Base-by-base conservation (phyloP, 768 basidiomycete genomes). In the Macrolepiota dolichaula region DNA sequence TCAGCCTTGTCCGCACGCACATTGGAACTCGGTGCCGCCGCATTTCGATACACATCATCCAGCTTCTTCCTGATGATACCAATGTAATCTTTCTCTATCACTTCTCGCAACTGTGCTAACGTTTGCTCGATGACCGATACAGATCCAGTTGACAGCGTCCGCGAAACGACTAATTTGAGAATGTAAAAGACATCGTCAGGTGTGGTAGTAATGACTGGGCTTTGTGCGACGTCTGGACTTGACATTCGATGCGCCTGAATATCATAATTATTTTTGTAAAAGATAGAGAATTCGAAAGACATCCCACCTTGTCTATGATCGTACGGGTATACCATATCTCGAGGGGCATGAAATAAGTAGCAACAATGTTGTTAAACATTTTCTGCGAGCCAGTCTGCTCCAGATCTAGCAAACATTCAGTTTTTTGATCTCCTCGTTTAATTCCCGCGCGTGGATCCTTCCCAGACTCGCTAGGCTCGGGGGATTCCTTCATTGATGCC, bases 131-230 rank as follows among this genome's bases (percentile, higher is more conserved):
- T 79, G 2, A 81, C 83, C 4, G 71, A 69, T 3, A 85, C 64
- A 2, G 89, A 89, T 0, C 93, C 94, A 0, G 91, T 89, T 0
- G 91, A 89, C 17, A 97, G 70, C 35, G 94, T 74, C 11, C 97
- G 85, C 19, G 84, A 79, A 4, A 95, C 79, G 2, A 96, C 88
- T 6, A 86, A 80, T 72, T 97, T 98, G 62, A 98, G 78, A 60
- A 99, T 89, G 74, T 97, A 99, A 76, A 98, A 99, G 1, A 89
- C 91, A 66, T 98, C 97, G 71, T 99, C 97, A 0, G 93, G 92
- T 0, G 85, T 86, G 0, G 92, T 94, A 0, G 89, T 91, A 1
- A 79, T 84, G 11, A 81, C 77, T 54, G 83, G 92, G 42, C 67
- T 75, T 59, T 88, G 82, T 1, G 87, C 81, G 6, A 80, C 69